Percentiles rank a stretch among this genome's conserved stretches.
Conservation (phyloP, 2,329 filamentous ascomycete species). For the Aspergillus oerlinghausenensis region DNA sequence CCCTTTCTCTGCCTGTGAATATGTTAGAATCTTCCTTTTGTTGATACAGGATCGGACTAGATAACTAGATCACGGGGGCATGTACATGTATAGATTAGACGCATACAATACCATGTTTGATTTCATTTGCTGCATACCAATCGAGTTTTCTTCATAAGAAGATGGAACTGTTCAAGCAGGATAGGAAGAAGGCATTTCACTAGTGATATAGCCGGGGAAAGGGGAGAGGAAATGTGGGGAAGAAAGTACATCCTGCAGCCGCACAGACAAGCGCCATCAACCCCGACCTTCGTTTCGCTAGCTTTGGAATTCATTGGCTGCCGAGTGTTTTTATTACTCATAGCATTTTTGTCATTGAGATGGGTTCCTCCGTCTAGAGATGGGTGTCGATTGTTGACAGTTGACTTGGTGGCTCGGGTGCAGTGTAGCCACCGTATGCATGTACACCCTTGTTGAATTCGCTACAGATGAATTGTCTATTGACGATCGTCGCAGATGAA, state of each 20-base stretch:
- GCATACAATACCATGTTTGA: not conserved
- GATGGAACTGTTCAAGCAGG: not conserved
- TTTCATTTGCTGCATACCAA: not conserved
- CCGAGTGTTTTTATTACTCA: not conserved
- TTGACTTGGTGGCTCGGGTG: not conserved
- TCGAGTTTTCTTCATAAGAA: not conserved
- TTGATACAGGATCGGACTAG: constrained; percentile 3
- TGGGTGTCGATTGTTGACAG: not conserved
- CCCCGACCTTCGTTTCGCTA: not conserved
- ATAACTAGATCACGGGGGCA: not conserved
- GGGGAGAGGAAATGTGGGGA: constrained; percentile 7
- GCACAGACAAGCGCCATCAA: not conserved
- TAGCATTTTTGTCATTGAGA: not conserved
- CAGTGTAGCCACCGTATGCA: not conserved
- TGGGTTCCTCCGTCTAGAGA: not conserved
- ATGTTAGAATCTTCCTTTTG: constrained; percentile 3
- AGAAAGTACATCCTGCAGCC: not conserved
- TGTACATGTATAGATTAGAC: not conserved
- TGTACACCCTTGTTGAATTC: not conserved
- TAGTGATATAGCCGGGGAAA: constrained; percentile 15
- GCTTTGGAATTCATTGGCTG: not conserved
- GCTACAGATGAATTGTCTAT: not conserved
- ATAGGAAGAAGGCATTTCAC: constrained; percentile 1
- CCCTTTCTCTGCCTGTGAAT: not conserved
- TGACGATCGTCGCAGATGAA: not conserved